phyloP scores from a whole-genome alignment of 768 basidiomycete genomes.

The Atractiella rhizophila region DNA sequence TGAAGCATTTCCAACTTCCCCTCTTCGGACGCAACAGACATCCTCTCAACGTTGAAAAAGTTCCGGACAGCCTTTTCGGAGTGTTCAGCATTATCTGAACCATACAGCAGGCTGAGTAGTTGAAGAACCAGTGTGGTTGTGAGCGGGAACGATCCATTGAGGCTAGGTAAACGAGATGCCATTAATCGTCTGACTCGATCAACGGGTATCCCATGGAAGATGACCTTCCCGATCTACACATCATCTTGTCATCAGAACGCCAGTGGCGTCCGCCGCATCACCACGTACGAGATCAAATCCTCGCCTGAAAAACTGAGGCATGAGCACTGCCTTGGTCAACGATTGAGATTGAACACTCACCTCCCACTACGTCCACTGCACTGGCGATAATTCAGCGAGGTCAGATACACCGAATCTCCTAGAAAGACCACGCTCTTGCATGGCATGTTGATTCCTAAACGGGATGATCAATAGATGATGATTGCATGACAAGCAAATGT shows the following conservation, averaged over 20 bases:
- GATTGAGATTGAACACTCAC: constrained; percentile 35
- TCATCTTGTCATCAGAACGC: too few species aligned
- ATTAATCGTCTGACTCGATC: constrained; percentile 39
- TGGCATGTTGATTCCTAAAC: background rate
- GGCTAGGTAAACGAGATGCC: constrained; percentile 36
- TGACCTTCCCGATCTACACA: constrained; percentile 33
- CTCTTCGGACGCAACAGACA: too few species aligned
- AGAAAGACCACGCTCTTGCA: constrained; percentile 9
- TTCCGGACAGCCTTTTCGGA: constrained; percentile 31
- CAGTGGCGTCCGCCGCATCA: too few species aligned
- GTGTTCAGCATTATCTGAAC: constrained; percentile 30
- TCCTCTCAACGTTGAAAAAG: too few species aligned
- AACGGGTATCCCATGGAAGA: constrained; percentile 44
- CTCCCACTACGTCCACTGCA: constrained; percentile 49
- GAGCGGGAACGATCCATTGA: constrained; percentile 40
- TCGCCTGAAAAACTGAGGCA: too few species aligned
- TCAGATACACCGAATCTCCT: constrained; percentile 7
- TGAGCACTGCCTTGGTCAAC: background rate
- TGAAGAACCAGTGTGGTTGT: constrained; percentile 41
- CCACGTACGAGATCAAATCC: too few species aligned
- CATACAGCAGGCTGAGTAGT: constrained; percentile 39
- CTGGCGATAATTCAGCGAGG: constrained; percentile 36
- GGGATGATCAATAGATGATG: background rate
- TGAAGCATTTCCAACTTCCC: too few species aligned
- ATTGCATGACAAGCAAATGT: too few species aligned